A percentile compares a stretch with the other conserved stretches of the same genome.
phyloP scores from a whole-genome alignment of 2,329 filamentous ascomycete species.

The Hirsutella minnesotensis region DNA sequence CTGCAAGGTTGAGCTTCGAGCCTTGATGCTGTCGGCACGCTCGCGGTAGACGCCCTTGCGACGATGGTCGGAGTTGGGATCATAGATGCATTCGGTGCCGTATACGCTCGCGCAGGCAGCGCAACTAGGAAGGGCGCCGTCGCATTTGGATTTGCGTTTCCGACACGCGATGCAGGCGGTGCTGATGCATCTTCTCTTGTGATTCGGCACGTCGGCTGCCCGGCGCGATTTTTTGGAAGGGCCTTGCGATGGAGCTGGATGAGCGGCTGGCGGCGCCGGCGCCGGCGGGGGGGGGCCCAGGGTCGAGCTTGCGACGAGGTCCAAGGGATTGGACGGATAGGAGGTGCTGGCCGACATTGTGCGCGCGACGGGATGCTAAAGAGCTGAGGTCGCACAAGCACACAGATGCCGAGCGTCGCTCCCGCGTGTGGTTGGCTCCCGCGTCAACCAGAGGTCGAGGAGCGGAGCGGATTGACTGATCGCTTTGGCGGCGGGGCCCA shows the following conservation, averaged over 20 bases:
- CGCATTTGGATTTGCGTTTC: constrained; percentile 76
- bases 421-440: background rate
- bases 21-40: constrained; percentile 80
- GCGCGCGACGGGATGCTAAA: background rate
- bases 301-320: background rate
- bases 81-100: constrained; percentile 81
- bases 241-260: background rate
- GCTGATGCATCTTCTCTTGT: constrained; percentile 68
- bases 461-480: background rate
- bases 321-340: background rate
- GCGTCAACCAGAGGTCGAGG: background rate
- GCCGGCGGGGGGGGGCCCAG: background rate
- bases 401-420: background rate
- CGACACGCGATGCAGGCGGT: constrained; percentile 77
- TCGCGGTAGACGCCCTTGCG: constrained; percentile 96
- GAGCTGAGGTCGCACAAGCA: background rate
- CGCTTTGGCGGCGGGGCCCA: constrained; percentile 1
- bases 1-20: constrained; percentile 75
- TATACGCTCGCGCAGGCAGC: constrained; percentile 96
- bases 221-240: constrained; percentile 36
- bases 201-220: constrained; percentile 31
- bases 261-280: background rate
- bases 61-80: constrained; percentile 90
- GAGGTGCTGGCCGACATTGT: constrained; percentile 2
- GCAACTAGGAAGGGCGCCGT: constrained; percentile 82